Base-by-base conservation (phyloP, 257 asterid genomes). In the Salvia rosmarinus region DNA sequence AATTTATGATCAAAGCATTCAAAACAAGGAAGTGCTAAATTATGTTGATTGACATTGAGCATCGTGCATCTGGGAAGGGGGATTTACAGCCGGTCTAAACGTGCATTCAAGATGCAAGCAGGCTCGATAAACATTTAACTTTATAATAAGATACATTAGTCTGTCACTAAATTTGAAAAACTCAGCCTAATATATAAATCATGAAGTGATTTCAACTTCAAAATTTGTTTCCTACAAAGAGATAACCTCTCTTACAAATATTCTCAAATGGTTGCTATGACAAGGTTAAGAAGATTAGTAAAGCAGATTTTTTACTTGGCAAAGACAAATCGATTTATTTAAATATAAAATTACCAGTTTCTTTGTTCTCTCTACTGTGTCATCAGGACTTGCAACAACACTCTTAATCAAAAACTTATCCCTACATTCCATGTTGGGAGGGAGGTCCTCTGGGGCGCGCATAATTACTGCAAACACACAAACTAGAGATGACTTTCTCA, bases 381-480 rank as follows among this genome's bases (percentile, higher is more conserved):
- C 73, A 10, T 13, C 23, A 12, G 79, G 74, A 17, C 47, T 52
- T 9, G 67, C 80, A 17, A 64, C 63, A 50, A 56, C 71, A 60
- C 82, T 79, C 43, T 76, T 79, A 28, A 82, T 74, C 58, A 68
- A 34, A 79, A 82, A 75, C 70, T 58, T 72, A 35, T 72, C 80
- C 70, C 46, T 69, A 50, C 78, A 63, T 20, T 64, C 63, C 75
- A 69, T 60, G 50, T 67, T 39, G 3, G 77, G 65, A 67, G 79
- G 77, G 67, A 34, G 66, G 64, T 71, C 80, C 75, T 70, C 64
- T 50, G 42, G 72, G 10, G 67, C 75, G 2, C 3, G 57, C 83
- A 68, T 76, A n/a, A 28, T 79, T 20, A 82, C 86, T 82, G 66
- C 60, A 64, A 35, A 44, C 11, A 66, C 46, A 17, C 59, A 66